Evolutionary conservation across 1,284 basidiomycete species (phyloP), one percentile per base, ranked within the genome.

Genomic region (Coriolopsis trogii): DNA sequence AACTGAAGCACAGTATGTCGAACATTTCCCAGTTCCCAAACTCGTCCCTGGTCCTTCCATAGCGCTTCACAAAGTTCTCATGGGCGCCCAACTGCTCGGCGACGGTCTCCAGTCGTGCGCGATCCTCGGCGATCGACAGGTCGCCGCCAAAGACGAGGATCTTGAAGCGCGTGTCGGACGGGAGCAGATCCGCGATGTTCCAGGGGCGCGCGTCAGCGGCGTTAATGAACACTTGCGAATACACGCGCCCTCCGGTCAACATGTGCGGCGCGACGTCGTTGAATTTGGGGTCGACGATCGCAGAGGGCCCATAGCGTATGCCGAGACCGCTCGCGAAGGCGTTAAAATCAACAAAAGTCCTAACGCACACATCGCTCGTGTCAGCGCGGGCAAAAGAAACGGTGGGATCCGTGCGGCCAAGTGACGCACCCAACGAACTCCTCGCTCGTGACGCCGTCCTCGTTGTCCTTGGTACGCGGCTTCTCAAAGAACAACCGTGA

Each of bases 401-500:
- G n/a, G n/a, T n/a, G n/a, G n/a, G n/a, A n/a, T n/a, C n/a, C n/a
- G n/a, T n/a, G n/a, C n/a, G n/a, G n/a, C n/a, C n/a, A n/a, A n/a
- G n/a, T n/a, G n/a, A n/a, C n/a, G n/a, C n/a, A 87, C 84, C 70
- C 69, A 24, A 86, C 66, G 64, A 91, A 86, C 49, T 86, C 75
- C 42, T 81, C 80, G 61, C 87, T 86, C 1, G 83, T 78, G 16
- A 91, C 80, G 21, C 87, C 89, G 37, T 82, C 79, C 31, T 76
- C 65, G 60, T 80, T 74, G 1, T 78, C 73, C 30, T 76, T 72
- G 9, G 81, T 82, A 26, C 76, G 74, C 7, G 89, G 85, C 69
- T 91, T 91, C 39, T 83, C 85, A 15, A 88, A 91, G 69, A 93
- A 92, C 20, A 93, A 70, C 10, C 79, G 75, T 1, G 88, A 80